Percentiles rank a stretch among this genome's conserved stretches.
phyloP scores from a whole-genome alignment of 345 rosid species.

The Pelargonium nanum region DNA sequence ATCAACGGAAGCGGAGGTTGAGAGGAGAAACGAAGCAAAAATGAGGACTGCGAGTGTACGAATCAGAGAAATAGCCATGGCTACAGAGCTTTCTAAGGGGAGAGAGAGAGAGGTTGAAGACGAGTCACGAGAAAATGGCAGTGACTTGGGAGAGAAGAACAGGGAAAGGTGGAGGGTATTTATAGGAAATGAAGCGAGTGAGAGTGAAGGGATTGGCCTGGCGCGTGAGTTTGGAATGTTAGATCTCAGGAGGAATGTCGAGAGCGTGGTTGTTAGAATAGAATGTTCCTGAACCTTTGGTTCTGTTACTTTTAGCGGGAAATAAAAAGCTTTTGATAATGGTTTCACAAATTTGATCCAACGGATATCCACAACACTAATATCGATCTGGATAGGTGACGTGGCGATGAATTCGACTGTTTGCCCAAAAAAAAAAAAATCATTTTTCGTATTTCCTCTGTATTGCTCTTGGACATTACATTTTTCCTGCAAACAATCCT shows the following conservation, averaged over 20 bases:
- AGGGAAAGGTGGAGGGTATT: neutral
- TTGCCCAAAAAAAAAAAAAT: too few relatives aligned
- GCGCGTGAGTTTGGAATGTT: constrained; percentile 10
- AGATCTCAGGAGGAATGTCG: neutral
- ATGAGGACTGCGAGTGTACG: constrained; percentile 5
- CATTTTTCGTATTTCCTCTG: too few relatives aligned
- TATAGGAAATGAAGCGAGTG: neutral
- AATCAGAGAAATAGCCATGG: constrained; percentile 19
- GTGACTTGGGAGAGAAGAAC: neutral
- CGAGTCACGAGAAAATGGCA: constrained; percentile 2
- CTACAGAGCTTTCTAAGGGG: neutral
- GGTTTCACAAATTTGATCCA: neutral
- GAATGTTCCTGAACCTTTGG: neutral
- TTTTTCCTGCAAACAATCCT: too few relatives aligned
- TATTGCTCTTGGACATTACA: too few relatives aligned
- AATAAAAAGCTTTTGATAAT: too few relatives aligned
- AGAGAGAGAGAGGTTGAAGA: neutral
- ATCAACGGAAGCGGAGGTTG: constrained; percentile 6
- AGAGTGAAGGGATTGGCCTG: neutral
- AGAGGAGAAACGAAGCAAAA: constrained; percentile 5
- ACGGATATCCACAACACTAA: constrained; percentile 4
- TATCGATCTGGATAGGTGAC: neutral
- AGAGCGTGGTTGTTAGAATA: neutral
- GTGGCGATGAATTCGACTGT: too few relatives aligned
- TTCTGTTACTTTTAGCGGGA: constrained; percentile 23